Base-by-base conservation (phyloP, 2,329 filamentous ascomycete genomes). In the Cercospora sp. region DNA sequence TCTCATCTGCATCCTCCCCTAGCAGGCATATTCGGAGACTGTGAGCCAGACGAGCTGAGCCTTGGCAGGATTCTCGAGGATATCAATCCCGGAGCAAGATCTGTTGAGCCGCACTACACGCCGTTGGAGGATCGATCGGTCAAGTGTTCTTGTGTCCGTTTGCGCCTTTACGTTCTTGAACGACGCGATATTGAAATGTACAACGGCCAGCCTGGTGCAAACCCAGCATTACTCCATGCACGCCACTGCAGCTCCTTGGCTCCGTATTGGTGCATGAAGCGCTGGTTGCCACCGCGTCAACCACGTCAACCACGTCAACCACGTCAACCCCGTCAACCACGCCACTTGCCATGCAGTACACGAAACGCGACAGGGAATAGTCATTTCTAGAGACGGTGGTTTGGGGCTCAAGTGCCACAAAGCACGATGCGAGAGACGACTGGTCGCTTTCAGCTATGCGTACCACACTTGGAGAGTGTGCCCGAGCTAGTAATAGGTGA, bases 141-240 rank as follows among this genome's bases (percentile, higher is more conserved):
- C 36, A 26, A 64, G 13, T 28, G 12, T 48, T 26, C 33, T 28
- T 53, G 42, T 48, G 62, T 40, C 31, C 45, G 13, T 59, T 59
- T 31, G 23, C 51, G 33, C 33, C n/a, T 31, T 45, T 7, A 64
- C 53, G 53, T 42, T 64, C 53, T 64, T 36, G 62, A 64, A 58
- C 62, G 18, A 53, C 20, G 36, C 62, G 20, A 31, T 20, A 59
- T 31, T 20, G 55, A 59, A 59, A 31, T 33, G 28, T 26, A 20
- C 9, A 36, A 33, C 31, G 31, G 28, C 55, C 55, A 59, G 28
- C n/a, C 31, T 18, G 6, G 28, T 20, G 31, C 30, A 59, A 59
- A 59, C 30, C 55, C 55, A 55, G 48, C 48, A 55, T 55, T 30
- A 26, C 13, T 55, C 48, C 48, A 28, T 55, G 48, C 48, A 30